A percentile compares a stretch with the other conserved stretches of the same genome.
Conservation (phyloP, 164 flowering plant species). For the Kingdonia uniflora region DNA sequence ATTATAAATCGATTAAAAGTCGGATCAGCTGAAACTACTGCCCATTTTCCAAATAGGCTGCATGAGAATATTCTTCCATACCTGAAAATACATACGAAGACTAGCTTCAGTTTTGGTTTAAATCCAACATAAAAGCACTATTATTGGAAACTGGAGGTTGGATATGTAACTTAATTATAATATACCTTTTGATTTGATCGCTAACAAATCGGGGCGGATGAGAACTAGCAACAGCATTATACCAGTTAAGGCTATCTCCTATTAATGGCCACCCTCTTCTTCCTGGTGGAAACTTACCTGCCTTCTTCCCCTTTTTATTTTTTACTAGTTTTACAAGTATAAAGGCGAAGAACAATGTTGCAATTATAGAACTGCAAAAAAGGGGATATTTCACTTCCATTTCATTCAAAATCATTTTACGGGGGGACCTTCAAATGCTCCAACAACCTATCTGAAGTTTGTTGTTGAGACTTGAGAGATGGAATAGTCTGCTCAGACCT, state of each 20-base stretch:
- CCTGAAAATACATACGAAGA: slow-evolving; percentile 21
- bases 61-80: slow-evolving; percentile 77
- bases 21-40: slow-evolving; percentile 80
- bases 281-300: slow-evolving; percentile 51
- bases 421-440: background rate
- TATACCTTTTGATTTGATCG: slow-evolving; percentile 51
- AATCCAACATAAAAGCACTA: background rate
- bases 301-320: slow-evolving; percentile 1
- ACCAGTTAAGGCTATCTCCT: slow-evolving; percentile 71
- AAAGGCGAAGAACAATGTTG: slow-evolving; percentile 12
- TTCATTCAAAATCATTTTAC: slow-evolving; percentile 1
- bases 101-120: background rate
- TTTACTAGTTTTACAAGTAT: slow-evolving; percentile 12
- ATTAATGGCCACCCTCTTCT: slow-evolving; percentile 67
- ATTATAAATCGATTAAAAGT: slow-evolving; percentile 58
- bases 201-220: slow-evolving; percentile 71
- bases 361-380: slow-evolving; percentile 6
- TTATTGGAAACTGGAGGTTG: background rate
- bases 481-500: slow-evolving; percentile 1
- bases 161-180: too few species aligned
- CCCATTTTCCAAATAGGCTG: slow-evolving; percentile 55
- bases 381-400: slow-evolving; percentile 15
- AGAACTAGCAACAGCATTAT: slow-evolving; percentile 61
- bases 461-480: slow-evolving; percentile 6
- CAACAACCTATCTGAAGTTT: background rate